Percentiles rank a stretch among this genome's conserved stretches.
These are phyloP conservation scores for Xenoacremonium recifei DNA, from an alignment of 2,329 filamentous ascomycete species.

Conservation along the genomic window DNA sequence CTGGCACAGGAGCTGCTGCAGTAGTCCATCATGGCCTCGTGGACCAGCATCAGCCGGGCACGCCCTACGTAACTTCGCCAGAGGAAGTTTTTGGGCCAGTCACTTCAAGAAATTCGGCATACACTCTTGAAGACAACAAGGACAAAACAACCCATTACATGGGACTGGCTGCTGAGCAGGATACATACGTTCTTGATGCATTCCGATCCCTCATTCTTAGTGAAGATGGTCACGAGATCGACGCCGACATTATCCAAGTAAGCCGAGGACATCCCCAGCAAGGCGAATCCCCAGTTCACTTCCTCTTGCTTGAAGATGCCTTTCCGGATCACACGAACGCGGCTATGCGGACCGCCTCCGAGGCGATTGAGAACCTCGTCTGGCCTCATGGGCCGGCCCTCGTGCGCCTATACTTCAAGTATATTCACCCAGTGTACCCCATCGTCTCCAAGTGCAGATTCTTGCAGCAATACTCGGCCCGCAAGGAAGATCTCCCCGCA, in stretches of 20 bases:
- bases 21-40: conserved; percentile 26
- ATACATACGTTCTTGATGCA: conserved; percentile 44
- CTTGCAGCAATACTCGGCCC: conserved; percentile 34
- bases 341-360: conserved; percentile 36
- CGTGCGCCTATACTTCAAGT: conserved; percentile 43
- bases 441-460: conserved; percentile 45
- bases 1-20: conserved; percentile 13
- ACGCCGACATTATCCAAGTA: conserved; percentile 43
- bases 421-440: conserved; percentile 44
- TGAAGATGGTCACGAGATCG: conserved; percentile 42
- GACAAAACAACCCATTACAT: conserved; percentile 44
- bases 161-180: conserved; percentile 45
- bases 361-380: conserved; percentile 41
- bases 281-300: conserved; percentile 43
- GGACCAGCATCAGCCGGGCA: conserved; percentile 9
- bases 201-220: conserved; percentile 47
- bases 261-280: conserved; percentile 32
- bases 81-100: conserved; percentile 8
- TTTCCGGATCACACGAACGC: conserved; percentile 43
- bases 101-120: conserved; percentile 13
- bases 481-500: conserved; percentile 39
- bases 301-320: conserved; percentile 42
- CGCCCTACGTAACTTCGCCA: neutral
- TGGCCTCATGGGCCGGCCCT: conserved; percentile 39
- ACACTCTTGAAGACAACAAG: conserved; percentile 41